A percentile compares a stretch with the other conserved stretches of the same genome.
phyloP scores from a whole-genome alignment of 352 stramenopile species.

The Phytophthora niederhauseri region DNA sequence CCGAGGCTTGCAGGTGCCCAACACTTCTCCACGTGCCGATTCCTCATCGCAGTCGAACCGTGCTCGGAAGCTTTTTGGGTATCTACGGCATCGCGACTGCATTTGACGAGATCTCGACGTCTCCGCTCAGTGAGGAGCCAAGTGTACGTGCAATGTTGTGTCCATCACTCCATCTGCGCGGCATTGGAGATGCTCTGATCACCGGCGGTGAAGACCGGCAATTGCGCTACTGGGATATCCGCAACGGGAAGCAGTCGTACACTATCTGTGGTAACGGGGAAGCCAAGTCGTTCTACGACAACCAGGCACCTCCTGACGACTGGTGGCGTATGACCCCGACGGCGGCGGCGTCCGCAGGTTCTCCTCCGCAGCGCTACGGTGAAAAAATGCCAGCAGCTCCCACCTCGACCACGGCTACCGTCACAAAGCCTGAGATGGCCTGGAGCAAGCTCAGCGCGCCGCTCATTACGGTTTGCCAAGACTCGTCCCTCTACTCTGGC shows the following conservation, averaged over 20 bases:
- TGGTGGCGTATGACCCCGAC: slow-evolving; percentile 88
- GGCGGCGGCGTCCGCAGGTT: slow-evolving; percentile 31
- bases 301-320: slow-evolving; percentile 70
- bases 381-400: slow-evolving; percentile 40
- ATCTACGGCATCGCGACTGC: slow-evolving; percentile 84
- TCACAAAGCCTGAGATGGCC: slow-evolving; percentile 86
- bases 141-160: slow-evolving; percentile 90
- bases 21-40: slow-evolving; percentile 80
- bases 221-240: slow-evolving; percentile 98
- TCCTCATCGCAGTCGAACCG: slow-evolving; percentile 70
- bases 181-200: slow-evolving; percentile 88
- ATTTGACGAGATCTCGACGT: slow-evolving; percentile 85
- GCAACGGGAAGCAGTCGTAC: slow-evolving; percentile 93
- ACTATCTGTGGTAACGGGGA: slow-evolving; percentile 91
- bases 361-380: slow-evolving; percentile 31
- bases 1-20: slow-evolving; percentile 75
- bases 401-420: slow-evolving; percentile 30
- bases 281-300: slow-evolving; percentile 89
- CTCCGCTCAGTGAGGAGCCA: slow-evolving; percentile 72
- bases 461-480: slow-evolving; percentile 86
- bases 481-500: slow-evolving; percentile 75
- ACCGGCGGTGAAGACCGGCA: slow-evolving; percentile 95
- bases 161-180: slow-evolving; percentile 87
- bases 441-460: slow-evolving; percentile 88
- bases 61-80: slow-evolving; percentile 76